Base-by-base conservation (phyloP, 352 stramenopile genomes). In the Phytophthora constricta region DNA sequence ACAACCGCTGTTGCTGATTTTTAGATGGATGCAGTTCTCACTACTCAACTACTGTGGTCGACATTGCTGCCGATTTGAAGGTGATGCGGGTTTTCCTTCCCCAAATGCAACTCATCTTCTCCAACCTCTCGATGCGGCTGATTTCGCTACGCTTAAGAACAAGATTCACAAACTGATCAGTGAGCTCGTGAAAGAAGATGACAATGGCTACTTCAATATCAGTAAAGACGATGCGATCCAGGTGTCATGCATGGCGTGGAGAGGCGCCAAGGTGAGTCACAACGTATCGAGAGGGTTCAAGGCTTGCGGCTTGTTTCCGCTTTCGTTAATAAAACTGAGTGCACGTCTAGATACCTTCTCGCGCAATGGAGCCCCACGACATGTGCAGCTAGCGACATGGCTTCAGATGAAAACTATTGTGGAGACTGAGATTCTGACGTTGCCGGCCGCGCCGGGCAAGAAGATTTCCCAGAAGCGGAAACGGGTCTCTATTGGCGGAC, bases 71-170 rank as follows among this genome's bases (percentile, higher is more conserved):
- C 5, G 22, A 23, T 0, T 46, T 61, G 26, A 41, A 31, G 42
- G n/a, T 67, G 5, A 14, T 72, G 25, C 49, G 71, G 2, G 26
- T 71, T 0, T 47, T 31, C 1, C 25, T 76, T 5, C 62, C 57
- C 25, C 45, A 14, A 71, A 76, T 27, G 61, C 58, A 5, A 76
- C 48, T 1, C 62, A 76, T 25, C 48, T 76, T 0, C 14, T 62
- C 1, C 68, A 72, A 27, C 62, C 62, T 17, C 42, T 72, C 1
- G 62, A 76, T 22, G 49, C 72, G 17, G 59, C 49, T 37, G 58
- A 70, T 3, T 72, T 76, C 20, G 51, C 58, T 5, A 39, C 68
- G 17, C 51, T 62, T 16, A 68, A 68, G 45, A 22, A 27, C 46
- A 53, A 55, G 22, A n/a, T n/a, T n/a, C 45, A 17, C 19, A 52